phyloP scores from a whole-genome alignment of 805 yeast species.

The Saturnispora saitoi region DNA sequence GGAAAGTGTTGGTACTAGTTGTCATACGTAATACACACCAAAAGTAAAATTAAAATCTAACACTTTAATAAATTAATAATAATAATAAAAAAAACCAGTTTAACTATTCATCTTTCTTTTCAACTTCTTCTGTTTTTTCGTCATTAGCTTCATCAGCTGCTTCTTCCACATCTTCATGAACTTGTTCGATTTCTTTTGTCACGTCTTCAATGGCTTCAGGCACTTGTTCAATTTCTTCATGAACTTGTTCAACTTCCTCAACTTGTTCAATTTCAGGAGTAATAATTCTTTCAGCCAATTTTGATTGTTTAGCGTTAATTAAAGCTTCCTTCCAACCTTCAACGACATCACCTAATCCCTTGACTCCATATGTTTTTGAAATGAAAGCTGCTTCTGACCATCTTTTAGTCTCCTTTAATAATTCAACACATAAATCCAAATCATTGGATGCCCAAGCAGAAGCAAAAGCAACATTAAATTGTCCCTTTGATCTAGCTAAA shows the following conservation, averaged over 20 bases:
- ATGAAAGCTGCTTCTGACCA: slow-evolving; percentile 80
- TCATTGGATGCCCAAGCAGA: slow-evolving; percentile 85
- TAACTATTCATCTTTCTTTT: no score
- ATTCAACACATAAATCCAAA: slow-evolving; percentile 48
- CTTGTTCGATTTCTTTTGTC: slow-evolving; percentile 11
- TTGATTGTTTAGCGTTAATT: slow-evolving; percentile 39
- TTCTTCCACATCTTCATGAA: slow-evolving; percentile 15
- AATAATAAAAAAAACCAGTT: not conserved
- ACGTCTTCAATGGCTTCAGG: slow-evolving; percentile 14
- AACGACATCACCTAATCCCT: slow-evolving; percentile 37
- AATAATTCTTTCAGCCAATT: slow-evolving; percentile 55
- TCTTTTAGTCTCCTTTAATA: slow-evolving; percentile 62
- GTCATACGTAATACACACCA: not conserved
- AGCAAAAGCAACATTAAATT: slow-evolving; percentile 84
- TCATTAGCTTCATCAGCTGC: slow-evolving; percentile 2
- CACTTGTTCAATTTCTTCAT: slow-evolving; percentile 8
- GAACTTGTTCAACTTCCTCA: slow-evolving; percentile 11
- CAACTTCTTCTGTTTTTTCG: no score
- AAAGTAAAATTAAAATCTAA: not conserved
- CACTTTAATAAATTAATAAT: not conserved
- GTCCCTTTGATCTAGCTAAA: slow-evolving; percentile 62
- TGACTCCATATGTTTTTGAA: slow-evolving; percentile 53
- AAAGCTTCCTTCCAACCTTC: slow-evolving; percentile 62
- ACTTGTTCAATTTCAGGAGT: slow-evolving; percentile 27
- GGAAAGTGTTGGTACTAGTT: no score